Evolutionary conservation across 176 grass and related monocot genomes (phyloP).

Genomic region (Zoysia japonica): DNA sequence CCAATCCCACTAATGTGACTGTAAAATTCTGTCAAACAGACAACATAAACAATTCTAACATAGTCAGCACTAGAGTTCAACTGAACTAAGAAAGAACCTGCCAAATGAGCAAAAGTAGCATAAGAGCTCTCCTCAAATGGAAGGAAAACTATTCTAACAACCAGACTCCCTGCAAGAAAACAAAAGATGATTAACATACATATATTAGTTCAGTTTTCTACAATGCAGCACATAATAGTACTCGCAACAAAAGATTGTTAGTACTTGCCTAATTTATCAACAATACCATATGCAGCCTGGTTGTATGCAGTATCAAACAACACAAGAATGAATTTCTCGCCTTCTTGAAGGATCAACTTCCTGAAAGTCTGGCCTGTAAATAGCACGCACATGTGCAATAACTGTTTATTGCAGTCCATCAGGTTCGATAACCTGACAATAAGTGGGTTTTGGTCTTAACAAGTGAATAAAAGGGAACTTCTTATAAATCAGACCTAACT

Average conservation of each 20-base stretch:
- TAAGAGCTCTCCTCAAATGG: constrained; percentile 99
- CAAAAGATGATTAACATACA: constrained; percentile 13
- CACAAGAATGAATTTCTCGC: constrained; percentile 93
- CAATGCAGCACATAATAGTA: constrained; percentile 27
- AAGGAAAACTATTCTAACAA: constrained; percentile 96
- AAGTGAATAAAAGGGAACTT: constrained; percentile 24
- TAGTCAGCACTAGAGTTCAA: constrained; percentile 30
- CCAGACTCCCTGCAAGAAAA: constrained; percentile 77
- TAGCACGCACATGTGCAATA: constrained; percentile 94
- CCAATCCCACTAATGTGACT: constrained; percentile 14
- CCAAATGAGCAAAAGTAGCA: constrained; percentile 78
- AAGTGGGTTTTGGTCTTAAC: constrained; percentile 21
- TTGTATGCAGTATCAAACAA: constrained; percentile 93
- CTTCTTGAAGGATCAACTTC: constrained; percentile 97
- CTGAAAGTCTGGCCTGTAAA: constrained; percentile 93
- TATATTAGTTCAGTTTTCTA: constrained; percentile 13
- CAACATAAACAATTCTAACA: background rate
- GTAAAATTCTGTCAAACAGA: constrained; percentile 11
- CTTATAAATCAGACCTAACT: constrained; percentile 14
- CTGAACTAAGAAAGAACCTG: constrained; percentile 62
- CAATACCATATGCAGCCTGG: constrained; percentile 93
- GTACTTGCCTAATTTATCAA: constrained; percentile 91
- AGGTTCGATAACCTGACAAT: constrained; percentile 67
- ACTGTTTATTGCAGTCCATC: constrained; percentile 78
- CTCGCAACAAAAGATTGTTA: constrained; percentile 26